Percentiles rank a stretch among this genome's conserved stretches.
These are phyloP conservation scores for Zasmidium cellare DNA, from an alignment of 2,329 filamentous ascomycete genomes.

Conservation along the genomic window DNA sequence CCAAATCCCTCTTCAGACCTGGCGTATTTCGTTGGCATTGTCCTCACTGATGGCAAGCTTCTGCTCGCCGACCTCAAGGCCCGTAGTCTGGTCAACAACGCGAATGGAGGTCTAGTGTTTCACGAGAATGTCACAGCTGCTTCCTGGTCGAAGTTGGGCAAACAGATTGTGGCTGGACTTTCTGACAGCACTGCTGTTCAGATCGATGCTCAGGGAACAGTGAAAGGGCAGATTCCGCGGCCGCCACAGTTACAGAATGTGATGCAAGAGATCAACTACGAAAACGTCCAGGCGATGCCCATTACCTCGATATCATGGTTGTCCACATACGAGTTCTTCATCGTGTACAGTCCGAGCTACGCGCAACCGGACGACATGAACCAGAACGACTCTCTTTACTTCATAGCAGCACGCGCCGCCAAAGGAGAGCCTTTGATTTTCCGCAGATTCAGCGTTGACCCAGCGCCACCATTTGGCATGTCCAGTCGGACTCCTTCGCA, in stretches of 20 bases:
- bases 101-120: conserved; percentile 62
- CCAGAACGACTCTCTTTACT: conserved; percentile 70
- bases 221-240: conserved; percentile 76
- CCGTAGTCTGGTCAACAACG: conserved; percentile 56
- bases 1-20: conserved; percentile 64
- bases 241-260: conserved; percentile 60
- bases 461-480: conserved; percentile 59
- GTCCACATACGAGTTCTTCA: conserved; percentile 65
- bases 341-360: conserved; percentile 67
- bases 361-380: conserved; percentile 14
- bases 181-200: conserved; percentile 77
- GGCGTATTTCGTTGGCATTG: conserved; percentile 71
- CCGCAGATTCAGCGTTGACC: conserved; percentile 67
- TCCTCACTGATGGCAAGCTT: conserved; percentile 78
- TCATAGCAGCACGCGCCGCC: conserved; percentile 71
- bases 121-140: conserved; percentile 77
- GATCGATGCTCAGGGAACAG: conserved; percentile 76
- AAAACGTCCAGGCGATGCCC: conserved; percentile 19
- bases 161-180: conserved; percentile 85
- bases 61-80: conserved; percentile 79
- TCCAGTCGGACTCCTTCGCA: conserved; percentile 62
- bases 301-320: conserved; percentile 73
- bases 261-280: conserved; percentile 45
- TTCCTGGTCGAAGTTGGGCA: conserved; percentile 90
- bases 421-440: conserved; percentile 62